Percentiles rank a stretch among this genome's conserved stretches.
phyloP scores from a whole-genome alignment of 352 stramenopile genomes.

The Halophytophthora batemanensis region DNA sequence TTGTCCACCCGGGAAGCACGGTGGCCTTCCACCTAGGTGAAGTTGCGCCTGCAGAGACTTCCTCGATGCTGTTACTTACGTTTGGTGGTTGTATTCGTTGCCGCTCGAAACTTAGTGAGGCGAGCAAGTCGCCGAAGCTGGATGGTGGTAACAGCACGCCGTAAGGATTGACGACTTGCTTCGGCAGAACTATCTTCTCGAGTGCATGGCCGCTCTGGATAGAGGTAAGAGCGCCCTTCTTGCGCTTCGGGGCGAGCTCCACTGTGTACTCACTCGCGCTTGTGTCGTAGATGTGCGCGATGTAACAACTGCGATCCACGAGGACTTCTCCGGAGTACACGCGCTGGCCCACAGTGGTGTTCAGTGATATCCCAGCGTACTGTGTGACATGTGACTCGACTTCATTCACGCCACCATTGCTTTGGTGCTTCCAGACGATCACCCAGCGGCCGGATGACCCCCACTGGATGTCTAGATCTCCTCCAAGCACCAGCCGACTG shows the following conservation, averaged over 20 bases:
- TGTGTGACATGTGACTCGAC: background rate
- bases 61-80: background rate
- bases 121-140: conserved; percentile 41
- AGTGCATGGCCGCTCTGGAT: background rate
- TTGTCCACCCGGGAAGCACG: conserved; percentile 30
- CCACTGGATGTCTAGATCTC: conserved; percentile 26
- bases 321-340: conserved; percentile 40
- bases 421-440: conserved; percentile 33
- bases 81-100: background rate
- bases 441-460: conserved; percentile 12
- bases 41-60: background rate
- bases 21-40: conserved; percentile 13
- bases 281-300: conserved; percentile 29
- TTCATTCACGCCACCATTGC: background rate
- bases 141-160: conserved; percentile 33
- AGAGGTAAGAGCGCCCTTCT: background rate
- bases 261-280: conserved; percentile 23
- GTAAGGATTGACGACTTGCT: conserved; percentile 52
- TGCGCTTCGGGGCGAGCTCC: conserved; percentile 16
- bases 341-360: conserved; percentile 4
- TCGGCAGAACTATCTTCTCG: conserved; percentile 26
- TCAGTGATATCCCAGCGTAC: background rate
- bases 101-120: conserved; percentile 22
- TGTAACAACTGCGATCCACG: conserved; percentile 7
- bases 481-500: conserved; percentile 16